Base-by-base conservation (phyloP, 2,329 filamentous ascomycete genomes). In the Xylariaceae sp. region DNA sequence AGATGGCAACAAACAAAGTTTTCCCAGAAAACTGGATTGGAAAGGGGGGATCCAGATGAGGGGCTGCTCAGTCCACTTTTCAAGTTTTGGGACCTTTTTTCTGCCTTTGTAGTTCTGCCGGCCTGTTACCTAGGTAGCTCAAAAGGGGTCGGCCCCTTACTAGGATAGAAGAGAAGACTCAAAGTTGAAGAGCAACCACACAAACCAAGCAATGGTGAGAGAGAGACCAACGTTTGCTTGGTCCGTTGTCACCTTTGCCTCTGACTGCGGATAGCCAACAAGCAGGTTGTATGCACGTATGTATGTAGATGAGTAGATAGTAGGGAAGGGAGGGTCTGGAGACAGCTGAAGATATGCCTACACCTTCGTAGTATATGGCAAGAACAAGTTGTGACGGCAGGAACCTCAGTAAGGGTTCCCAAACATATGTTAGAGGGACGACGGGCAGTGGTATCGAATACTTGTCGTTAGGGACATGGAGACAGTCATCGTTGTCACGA, bases 401-500 rank as follows among this genome's bases (percentile, higher is more conserved):
- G 56, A 60, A 59, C 57, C 57, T 55, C 50, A 46, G 39, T 43
- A 40, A 30, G 47, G 53, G 57, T 55, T 59, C n/a, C 56, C 57
- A 51, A 51, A 48, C 48, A 51, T 55, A 52, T 60, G 57, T 56
- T 58, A 60, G 53, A 59, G 56, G 40, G 49, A 48, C n/a, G n/a
- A n/a, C 41, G 51, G 48, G 42, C 51, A 36, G 35, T 45, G 48
- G 38, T 43, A 52, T 40, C 44, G 34, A 46, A 58, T 56, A 46
- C 50, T 52, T 45, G 51, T 50, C 29, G 48, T 47, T n/a, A n/a
- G n/a, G 35, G 15, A 43, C 39, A 50, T 48, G 47, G 43, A 53
- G 53, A 47, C 49, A 44, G 53, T 60, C 57, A 60, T 60, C 40
- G 46, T 48, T 36, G 43, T 43, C 43, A 35, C 5, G 8, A 28